Base-by-base conservation (phyloP, 2,329 filamentous ascomycete species). In the Epichloe brachyelytri region DNA sequence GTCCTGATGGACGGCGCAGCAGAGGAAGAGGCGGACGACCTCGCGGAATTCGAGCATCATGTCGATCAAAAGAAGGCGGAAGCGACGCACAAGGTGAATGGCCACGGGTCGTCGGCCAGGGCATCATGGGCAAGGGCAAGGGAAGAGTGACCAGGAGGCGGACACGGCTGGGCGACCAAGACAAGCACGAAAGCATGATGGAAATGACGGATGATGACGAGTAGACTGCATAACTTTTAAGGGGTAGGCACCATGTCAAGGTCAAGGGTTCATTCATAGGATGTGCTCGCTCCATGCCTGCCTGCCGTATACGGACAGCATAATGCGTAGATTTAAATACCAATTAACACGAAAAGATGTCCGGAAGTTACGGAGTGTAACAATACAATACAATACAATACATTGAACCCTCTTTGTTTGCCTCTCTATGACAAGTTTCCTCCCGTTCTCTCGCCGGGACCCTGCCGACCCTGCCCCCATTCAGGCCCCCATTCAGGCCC, bases 191-290 rank as follows among this genome's bases (percentile, higher is more conserved):
- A 52, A 73, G 70, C 55, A 72, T 77, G 64, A 73, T 81, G 68
- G 77, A 78, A 43, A 69, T 78, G 69, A 76, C 74, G 53, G 78
- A 80, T 59, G 75, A 76, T 50, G 76, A 79, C 50, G 66, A 60
- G 37, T 39, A 30, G 26, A 10, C 26, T 30, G 26, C 26, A 30
- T 10, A 30, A 8, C 7, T 26, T 3, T 3, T 1, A 10, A 7
- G 15, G 37, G 17, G 38, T 39, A 7, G 14, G 14, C 38, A 14
- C 26, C 7, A 26, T 10, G 26, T 3, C 26, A 26, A 26, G 26
- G 7, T 26, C 26, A 8, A 3, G 26, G 26, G 26, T 26, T 26
- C 7, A 8, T 26, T 26, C 36, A 12, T 15, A 15, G 36, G 12
- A 12, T 37, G 36, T 7, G 36, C 4, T 5, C 12, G 36, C 15